Base-by-base conservation (phyloP, 768 basidiomycete genomes). In the Rossbeevera mucosa region DNA sequence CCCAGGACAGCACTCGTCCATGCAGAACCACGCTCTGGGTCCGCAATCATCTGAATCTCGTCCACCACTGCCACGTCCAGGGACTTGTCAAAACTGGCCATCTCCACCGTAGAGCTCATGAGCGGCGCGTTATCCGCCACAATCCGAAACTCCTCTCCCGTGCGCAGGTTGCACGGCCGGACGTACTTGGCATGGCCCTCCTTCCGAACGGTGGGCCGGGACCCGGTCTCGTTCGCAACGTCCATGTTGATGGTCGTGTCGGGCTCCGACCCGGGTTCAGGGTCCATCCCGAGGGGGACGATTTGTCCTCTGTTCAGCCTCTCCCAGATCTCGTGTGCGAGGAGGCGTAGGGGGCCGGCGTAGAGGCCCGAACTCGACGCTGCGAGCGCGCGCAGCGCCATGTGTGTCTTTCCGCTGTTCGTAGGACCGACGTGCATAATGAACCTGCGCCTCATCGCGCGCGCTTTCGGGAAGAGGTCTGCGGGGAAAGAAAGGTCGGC, bases 351-450 rank as follows among this genome's bases (percentile, higher is more conserved):
- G n/a, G n/a, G n/a, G n/a, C n/a, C n/a, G n/a, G n/a, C n/a, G n/a
- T n/a, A n/a, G n/a, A n/a, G n/a, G n/a, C n/a, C n/a, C n/a, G n/a
- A n/a, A n/a, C 65, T 61, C 0, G 94, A 83, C 5, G 83, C 81
- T 0, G 92, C 89, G 2, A 99, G 79, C 0, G 94, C 91, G 41
- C 91, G 85, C n/a, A n/a, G n/a, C n/a, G n/a, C n/a, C n/a, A n/a
- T n/a, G n/a, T n/a, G n/a, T n/a, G n/a, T n/a, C n/a, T 99, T 99
- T 26, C 95, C 96, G 56, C 90, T 91, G 69, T 98, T 99, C 21
- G 96, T 98, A 0, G 96, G 96, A 0, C 95, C 96, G 38, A 99
- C 92, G 61, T 99, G 96, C 77, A 98, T 86, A 66, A 94, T 86
- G 59, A 99, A 74, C 59, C 85, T 90, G 18, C 95, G 80, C 14